Conservation (phyloP, 208 protist genomes). For the Wallacemonas sp. region DNA sequence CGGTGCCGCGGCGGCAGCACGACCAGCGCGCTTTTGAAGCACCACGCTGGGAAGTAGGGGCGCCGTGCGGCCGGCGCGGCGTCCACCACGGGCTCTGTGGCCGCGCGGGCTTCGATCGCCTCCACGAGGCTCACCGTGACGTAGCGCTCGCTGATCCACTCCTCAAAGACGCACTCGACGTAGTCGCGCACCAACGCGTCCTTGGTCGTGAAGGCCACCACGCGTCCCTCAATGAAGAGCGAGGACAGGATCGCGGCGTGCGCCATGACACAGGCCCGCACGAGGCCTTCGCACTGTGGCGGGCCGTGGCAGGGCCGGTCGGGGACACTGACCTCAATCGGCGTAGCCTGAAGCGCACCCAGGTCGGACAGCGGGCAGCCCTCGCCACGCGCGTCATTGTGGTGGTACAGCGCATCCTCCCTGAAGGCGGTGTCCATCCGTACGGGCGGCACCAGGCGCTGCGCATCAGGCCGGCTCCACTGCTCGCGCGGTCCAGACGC, state of each 20-base stretch:
- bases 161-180: slow-evolving; percentile 57
- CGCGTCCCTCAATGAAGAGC: slow-evolving; percentile 74
- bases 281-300: slow-evolving; percentile 16
- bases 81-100: not conserved
- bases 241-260: slow-evolving; percentile 69
- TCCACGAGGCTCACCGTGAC: slow-evolving; percentile 24
- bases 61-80: slow-evolving; percentile 4
- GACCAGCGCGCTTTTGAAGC: slow-evolving; percentile 39
- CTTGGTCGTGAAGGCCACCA: slow-evolving; percentile 55
- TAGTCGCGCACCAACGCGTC: slow-evolving; percentile 46
- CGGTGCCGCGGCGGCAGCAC: slow-evolving; percentile 43
- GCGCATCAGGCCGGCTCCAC: slow-evolving; percentile 28
- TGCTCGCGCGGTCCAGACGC: not conserved
- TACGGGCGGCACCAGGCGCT: slow-evolving; percentile 31
- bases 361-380: slow-evolving; percentile 69
- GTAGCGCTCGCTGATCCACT: slow-evolving; percentile 41
- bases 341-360: slow-evolving; percentile 29
- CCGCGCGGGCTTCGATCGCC: not conserved
- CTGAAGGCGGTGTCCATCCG: slow-evolving; percentile 29
- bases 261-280: slow-evolving; percentile 56
- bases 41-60: slow-evolving; percentile 59
- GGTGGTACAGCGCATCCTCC: slow-evolving; percentile 71
- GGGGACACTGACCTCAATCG: slow-evolving; percentile 54
- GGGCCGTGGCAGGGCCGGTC: not conserved
- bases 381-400: slow-evolving; percentile 59